These are phyloP conservation scores for Spergularia azorica DNA, from an alignment of 179 eudicot species.

Conservation along the genomic window DNA sequence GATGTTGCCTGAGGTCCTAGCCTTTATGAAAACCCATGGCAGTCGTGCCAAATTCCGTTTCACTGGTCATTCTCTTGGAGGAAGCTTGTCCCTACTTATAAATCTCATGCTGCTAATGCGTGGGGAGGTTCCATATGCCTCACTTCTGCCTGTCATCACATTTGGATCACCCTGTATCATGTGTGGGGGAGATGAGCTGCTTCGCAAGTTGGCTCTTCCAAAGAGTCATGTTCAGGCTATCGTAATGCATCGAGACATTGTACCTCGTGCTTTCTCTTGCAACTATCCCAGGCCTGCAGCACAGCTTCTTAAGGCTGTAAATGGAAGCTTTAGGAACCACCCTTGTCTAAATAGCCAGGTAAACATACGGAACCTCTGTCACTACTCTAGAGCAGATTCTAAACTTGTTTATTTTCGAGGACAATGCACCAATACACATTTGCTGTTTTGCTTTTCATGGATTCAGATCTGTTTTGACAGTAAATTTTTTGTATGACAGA, in stretches of 20 bases:
- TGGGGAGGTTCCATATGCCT: slow-evolving; percentile 74
- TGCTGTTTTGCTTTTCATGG: too few species aligned
- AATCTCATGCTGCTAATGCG: slow-evolving; percentile 88
- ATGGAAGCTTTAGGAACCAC: slow-evolving; percentile 79
- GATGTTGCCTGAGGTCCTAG: slow-evolving; percentile 84
- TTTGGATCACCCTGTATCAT: slow-evolving; percentile 86
- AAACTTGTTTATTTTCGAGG: not conserved
- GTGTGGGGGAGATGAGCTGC: slow-evolving; percentile 92
- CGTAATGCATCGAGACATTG: slow-evolving; percentile 94
- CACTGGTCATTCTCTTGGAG: slow-evolving; percentile 98
- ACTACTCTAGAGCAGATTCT: not conserved
- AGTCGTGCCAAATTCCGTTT: slow-evolving; percentile 77
- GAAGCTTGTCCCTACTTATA: slow-evolving; percentile 81
- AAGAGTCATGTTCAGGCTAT: slow-evolving; percentile 75
- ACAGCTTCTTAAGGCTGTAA: slow-evolving; percentile 85
- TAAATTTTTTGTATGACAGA: slow-evolving; percentile 38
- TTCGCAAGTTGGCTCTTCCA: slow-evolving; percentile 68
- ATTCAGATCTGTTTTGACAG: not conserved
- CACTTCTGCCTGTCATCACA: slow-evolving; percentile 85
- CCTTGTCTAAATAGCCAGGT: slow-evolving; percentile 90
- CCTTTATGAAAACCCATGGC: slow-evolving; percentile 65
- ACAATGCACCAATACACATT: too few species aligned
- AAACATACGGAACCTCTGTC: slow-evolving; percentile 5
- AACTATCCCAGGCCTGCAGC: slow-evolving; percentile 91
- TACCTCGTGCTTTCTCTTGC: slow-evolving; percentile 96